Base-by-base conservation (phyloP, 495 filamentous ascomycete species). In the Aspergillus saccharolyticus region DNA sequence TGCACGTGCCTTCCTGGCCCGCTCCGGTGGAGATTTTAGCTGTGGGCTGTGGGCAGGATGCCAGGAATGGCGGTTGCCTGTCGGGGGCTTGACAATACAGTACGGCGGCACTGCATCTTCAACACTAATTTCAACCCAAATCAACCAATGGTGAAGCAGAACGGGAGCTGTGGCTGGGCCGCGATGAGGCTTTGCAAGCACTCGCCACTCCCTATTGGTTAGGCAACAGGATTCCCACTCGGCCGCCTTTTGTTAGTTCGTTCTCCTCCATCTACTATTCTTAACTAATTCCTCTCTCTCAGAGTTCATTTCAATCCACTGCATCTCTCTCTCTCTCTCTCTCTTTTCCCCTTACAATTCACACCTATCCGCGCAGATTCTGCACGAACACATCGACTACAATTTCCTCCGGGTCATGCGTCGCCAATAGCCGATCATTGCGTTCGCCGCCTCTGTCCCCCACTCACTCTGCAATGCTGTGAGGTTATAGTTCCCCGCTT, bases 201-300 rank as follows among this genome's bases (percentile, higher is more conserved):
- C 57, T 65, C 60, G 63, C 62, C 63, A 60, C 54, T 60, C 62
- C 61, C 57, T 52, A 75, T 76, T 76, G 75, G 75, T 75, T 75
- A 78, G 76, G 76, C 76, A 78, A 72, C 76, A 77, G 66, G 63
- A 77, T 78, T 78, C 70, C 59, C 68, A 66, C 54, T 39, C 51
- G 53, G 55, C 25, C 52, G 59, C 53, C 42, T 60, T 58, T 18
- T 51, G 42, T 49, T 56, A 51, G 52, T 44, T 21, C 63, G 68
- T 69, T 64, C 67, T 70, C 69, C n/a, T n/a, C n/a, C n/a, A n/a
- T n/a, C n/a, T n/a, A n/a, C n/a, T n/a, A n/a, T n/a, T n/a, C n/a
- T n/a, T n/a, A n/a, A n/a, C n/a, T n/a, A n/a, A n/a, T n/a, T n/a
- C n/a, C 64, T 64, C 58, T 46, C 55, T 58, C 50, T 53, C 46